Base-by-base conservation (phyloP, 2,329 filamentous ascomycete genomes). In the Chaetomiaceae sp. region DNA sequence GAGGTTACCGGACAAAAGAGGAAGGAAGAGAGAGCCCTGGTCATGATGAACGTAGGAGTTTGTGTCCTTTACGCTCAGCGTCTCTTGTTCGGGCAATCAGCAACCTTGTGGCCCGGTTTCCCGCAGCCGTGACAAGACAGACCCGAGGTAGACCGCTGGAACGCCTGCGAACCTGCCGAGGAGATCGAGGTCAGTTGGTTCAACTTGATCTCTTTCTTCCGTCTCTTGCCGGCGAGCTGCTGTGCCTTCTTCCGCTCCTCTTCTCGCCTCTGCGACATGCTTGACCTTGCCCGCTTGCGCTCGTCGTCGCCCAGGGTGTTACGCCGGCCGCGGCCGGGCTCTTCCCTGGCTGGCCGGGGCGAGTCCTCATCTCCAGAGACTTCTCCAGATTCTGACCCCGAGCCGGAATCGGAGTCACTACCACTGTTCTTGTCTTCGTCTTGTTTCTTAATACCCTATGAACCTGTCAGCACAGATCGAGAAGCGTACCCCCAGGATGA, bases 141-240 rank as follows among this genome's bases (percentile, higher is more conserved):
- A 37, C 58, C 60, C 58, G 58, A 65, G 55, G 60, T 68, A 67
- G 58, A 58, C 30, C 51, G 50, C 21, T 51, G 50, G 27, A 50
- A 51, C 13, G 37, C 42, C 40, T 54, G 53, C 7, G 56, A 54
- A 27, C 59, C 58, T 35, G 62, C 64, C 35, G 60, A 58, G 52
- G 83, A 87, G 41, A 88, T 80, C 1, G 81, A 84, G 4, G 73
- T 76, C 50, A 83, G 64, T 20, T 74, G 74, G 61, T 85, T 85
- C 50, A 89, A 68, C 54, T 84, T 83, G 45, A 87, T 74, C 49
- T 85, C 80, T 64, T 84, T 85, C 65, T 82, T 82, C 60, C 79
- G 77, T 39, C 82, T 72, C 62, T 78, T 76, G 37, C 81, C 78
- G 7, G 79, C 77, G 16, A 83, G 66, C 57, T 80, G 72, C 56